Evolutionary conservation across 257 asterid genomes (phyloP).

Genomic region (Agastache rugosa): DNA sequence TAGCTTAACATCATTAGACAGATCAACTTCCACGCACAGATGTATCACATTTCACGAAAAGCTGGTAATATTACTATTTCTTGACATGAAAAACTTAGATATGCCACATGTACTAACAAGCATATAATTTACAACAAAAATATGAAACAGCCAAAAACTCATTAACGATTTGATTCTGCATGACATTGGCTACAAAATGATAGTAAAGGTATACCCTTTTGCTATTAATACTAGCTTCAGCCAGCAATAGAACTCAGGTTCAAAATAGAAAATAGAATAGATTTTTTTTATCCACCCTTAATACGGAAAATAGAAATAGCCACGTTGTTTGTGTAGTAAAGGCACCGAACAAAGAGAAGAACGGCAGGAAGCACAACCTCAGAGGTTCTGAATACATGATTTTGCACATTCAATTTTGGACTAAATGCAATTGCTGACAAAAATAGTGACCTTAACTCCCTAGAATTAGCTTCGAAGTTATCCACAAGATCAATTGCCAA

Average conservation of each 20-base stretch:
- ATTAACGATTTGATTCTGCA: conserved; percentile 20
- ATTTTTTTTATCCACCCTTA: background rate
- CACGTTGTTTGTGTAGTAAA: background rate
- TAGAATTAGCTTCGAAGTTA: background rate
- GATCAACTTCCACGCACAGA: background rate
- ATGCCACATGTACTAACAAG: background rate
- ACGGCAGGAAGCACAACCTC: background rate
- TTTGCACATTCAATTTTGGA: background rate
- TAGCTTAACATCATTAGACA: background rate
- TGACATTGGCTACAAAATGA: conserved; percentile 12
- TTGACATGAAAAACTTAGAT: background rate
- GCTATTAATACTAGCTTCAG: background rate
- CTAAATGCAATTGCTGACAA: background rate
- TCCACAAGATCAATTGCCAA: background rate
- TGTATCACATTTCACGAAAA: conserved; percentile 9
- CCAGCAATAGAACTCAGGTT: background rate
- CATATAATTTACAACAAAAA: background rate
- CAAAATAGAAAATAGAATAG: background rate
- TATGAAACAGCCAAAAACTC: background rate
- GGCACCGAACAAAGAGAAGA: background rate
- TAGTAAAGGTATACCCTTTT: background rate
- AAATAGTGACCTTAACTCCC: background rate
- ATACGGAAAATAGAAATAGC: background rate
- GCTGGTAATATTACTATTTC: background rate
- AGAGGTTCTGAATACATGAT: background rate